Conservation (phyloP, 164 flowering plant species). For the Tetracentron sinense region DNA sequence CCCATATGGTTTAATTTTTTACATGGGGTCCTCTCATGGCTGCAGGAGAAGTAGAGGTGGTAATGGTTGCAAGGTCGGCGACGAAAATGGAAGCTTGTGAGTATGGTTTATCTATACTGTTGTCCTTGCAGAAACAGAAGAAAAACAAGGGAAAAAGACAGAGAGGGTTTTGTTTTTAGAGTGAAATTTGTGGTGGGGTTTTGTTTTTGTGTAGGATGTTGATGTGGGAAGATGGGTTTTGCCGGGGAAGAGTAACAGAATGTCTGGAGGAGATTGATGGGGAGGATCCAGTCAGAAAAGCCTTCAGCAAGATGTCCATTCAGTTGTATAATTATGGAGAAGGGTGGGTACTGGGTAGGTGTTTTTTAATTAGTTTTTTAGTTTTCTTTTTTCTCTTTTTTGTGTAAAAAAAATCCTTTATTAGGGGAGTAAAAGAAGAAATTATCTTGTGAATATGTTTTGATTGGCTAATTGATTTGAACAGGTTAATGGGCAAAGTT, state of each 20-base stretch:
- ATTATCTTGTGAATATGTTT: conserved; percentile 4
- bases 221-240: conserved; percentile 99
- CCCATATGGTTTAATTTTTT: conserved; percentile 23
- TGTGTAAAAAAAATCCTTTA: background rate
- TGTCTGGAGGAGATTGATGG: conserved; percentile 77
- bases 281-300: conserved; percentile 88
- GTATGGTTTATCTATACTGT: conserved; percentile 28
- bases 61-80: conserved; percentile 91
- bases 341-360: conserved; percentile 93
- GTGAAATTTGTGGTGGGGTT: background rate
- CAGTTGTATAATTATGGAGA: conserved; percentile 99
- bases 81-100: conserved; percentile 84
- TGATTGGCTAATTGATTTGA: conserved; percentile 26
- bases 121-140: background rate
- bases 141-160: no score
- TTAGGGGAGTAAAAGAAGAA: background rate
- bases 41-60: conserved; percentile 92
- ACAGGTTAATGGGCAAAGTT: conserved; percentile 99
- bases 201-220: conserved; percentile 59
- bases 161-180: conserved; percentile 10
- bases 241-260: conserved; percentile 69
- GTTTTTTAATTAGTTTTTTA: conserved; percentile 23
- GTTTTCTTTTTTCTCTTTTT: background rate
- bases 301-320: conserved; percentile 99
- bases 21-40: no score